Base-by-base conservation (phyloP, 768 basidiomycete species). In the Trametes coccinea region DNA sequence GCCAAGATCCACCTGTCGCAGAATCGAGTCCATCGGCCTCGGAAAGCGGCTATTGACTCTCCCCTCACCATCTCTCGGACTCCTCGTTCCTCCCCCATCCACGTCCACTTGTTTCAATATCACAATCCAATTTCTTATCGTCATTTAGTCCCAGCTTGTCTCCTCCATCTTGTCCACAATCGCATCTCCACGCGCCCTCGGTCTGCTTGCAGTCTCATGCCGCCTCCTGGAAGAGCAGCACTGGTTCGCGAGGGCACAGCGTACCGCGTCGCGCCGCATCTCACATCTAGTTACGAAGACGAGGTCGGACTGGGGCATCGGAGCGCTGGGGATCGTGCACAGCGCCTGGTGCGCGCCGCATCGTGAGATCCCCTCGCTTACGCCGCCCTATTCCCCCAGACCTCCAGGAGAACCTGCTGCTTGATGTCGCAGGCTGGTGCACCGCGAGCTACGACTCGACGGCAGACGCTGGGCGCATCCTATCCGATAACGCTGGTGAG, bases 1-100 rank as follows among this genome's bases (percentile, higher is more conserved):
- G 83, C 34, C 88, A 87, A 69, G 82, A 84, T 54, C 80, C 82
- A 39, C 83, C 85, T 17, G 83, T 80, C 53, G 88, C 87, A 70
- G 84, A 84, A 66, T 88, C 87, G 10, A 87, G 73, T 50, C 72
- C 74, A 14, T 73, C 71, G 22, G 66, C 72, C 2, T 75, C 75
- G 55, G 76, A 76, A 53, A 67, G 63, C 55, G 73, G 66, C 14
- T 75, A 62, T 60, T 76, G 68, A 74, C 64, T 65, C 57, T 61
- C 11, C n/a, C 61, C 44, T 51, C 56, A 49, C 60, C 50, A n/a
- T 37, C 37, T 29, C 45, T 53, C 61, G 65, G 67, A 70, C 69
- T 6, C 11, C 34, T 11, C 34, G 62, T 47, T 67, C 58, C 57
- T 53, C 62, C 62, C 60, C 34, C 56, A 59, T 61, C 40, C 48